These are phyloP conservation scores for Colletotrichum eleusines DNA, from an alignment of 2,329 filamentous ascomycete genomes.

Conservation along the genomic window DNA sequence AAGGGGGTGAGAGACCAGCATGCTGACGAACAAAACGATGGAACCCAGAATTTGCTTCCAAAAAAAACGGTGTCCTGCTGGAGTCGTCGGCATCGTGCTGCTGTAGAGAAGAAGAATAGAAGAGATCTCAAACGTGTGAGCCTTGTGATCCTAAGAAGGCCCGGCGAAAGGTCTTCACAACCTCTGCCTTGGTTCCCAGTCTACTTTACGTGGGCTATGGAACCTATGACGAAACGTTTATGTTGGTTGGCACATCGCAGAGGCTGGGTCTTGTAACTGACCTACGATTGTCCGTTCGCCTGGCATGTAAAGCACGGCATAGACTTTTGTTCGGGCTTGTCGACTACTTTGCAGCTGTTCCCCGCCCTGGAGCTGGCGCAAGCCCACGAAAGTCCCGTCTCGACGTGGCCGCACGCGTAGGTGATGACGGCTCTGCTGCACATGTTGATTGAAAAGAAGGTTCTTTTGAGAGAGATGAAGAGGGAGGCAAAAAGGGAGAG, in stretches of 20 bases:
- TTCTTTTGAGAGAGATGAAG: neutral
- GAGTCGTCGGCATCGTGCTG: slow-evolving; percentile 2
- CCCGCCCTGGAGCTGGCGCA: slow-evolving; percentile 19
- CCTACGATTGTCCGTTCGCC: slow-evolving; percentile 37
- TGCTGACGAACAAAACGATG: neutral
- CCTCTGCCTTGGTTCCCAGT: slow-evolving; percentile 6
- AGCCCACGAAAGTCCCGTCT: neutral
- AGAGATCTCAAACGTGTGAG: neutral
- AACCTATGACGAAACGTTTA: neutral
- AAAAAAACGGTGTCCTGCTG: neutral
- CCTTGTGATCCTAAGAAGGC: neutral
- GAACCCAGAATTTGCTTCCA: neutral
- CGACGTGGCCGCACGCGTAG: slow-evolving; percentile 10
- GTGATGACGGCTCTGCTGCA: slow-evolving; percentile 28
- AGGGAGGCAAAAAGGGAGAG: neutral
- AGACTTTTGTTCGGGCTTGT: slow-evolving; percentile 14
- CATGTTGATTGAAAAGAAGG: slow-evolving; percentile 4
- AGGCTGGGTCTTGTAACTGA: slow-evolving; percentile 29
- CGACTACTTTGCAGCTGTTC: slow-evolving; percentile 8
- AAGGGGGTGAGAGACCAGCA: neutral
- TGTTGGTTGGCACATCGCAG: slow-evolving; percentile 1
- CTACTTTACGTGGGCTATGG: neutral
- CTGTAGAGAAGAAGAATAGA: slow-evolving; percentile 12
- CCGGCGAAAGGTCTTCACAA: slow-evolving; percentile 6
- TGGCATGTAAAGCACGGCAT: slow-evolving; percentile 31